phyloP scores from a whole-genome alignment of 2,329 filamentous ascomycete genomes.

The Colletotrichum viniferum region DNA sequence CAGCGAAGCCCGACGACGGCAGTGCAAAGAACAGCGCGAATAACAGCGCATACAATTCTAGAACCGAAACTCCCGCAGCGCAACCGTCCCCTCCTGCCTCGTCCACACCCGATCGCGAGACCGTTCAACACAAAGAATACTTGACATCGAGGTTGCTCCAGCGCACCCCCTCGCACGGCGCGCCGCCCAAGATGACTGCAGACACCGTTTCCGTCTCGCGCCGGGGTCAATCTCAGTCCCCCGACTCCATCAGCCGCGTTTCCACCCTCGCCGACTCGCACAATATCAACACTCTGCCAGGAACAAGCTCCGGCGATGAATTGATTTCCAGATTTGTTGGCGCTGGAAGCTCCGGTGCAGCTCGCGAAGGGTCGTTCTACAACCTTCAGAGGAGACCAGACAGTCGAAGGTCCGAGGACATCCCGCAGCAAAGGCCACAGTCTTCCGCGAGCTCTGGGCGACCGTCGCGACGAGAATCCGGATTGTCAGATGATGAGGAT shows the following conservation, averaged over 20 bases:
- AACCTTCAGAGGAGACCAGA: constrained; percentile 34
- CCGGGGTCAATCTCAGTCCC: constrained; percentile 31
- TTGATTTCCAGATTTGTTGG: constrained; percentile 66
- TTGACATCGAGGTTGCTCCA: constrained; percentile 72
- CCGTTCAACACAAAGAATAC: constrained; percentile 63
- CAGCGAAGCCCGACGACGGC: constrained; percentile 40
- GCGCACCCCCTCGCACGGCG: constrained; percentile 64
- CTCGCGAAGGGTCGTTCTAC: constrained; percentile 58
- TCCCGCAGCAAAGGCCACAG: constrained; percentile 40
- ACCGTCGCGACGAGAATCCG: not conserved
- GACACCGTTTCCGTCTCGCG: constrained; percentile 57
- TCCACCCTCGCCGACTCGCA: constrained; percentile 38
- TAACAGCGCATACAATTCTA: constrained; percentile 29
- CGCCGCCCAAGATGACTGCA: constrained; percentile 68
- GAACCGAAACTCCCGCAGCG: constrained; percentile 24
- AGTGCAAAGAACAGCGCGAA: constrained; percentile 23
- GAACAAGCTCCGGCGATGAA: constrained; percentile 23
- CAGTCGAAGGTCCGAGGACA: constrained; percentile 35
- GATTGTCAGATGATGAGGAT: constrained; percentile 34
- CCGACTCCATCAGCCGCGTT: constrained; percentile 41
- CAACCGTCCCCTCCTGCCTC: constrained; percentile 17
- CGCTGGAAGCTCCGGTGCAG: constrained; percentile 51
- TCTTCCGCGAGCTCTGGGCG: constrained; percentile 44
- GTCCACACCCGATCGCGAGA: constrained; percentile 43
- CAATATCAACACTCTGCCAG: constrained; percentile 32